Evolutionary conservation across 768 basidiomycete species (phyloP), one percentile per base, ranked within the genome.

Genomic region (Russula foetens): DNA sequence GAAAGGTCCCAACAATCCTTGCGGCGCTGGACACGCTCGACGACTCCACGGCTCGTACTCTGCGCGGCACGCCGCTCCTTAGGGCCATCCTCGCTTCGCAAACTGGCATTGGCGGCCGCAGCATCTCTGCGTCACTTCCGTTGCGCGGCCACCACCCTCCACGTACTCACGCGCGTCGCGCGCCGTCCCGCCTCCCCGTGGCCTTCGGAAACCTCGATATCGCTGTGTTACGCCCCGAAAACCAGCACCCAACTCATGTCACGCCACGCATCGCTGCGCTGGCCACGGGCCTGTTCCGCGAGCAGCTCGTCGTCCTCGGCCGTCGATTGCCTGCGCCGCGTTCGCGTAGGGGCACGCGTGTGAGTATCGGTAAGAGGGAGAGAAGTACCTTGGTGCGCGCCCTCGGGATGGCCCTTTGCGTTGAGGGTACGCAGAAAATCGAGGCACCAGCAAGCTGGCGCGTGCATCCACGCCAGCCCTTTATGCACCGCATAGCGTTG

Each of bases 231-330:
- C 80, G 75, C 24, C 69, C 76, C 0, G 81, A 82, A 63, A 77
- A 79, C 31, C 81, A 83, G 64, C 78, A 70, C 19, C 71, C 74
- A 5, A 88, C 86, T 0, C 80, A 81, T 49, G 85, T 90, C 8
- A 89, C 87, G 0, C 81, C 82, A 0, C 73, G 76, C 21, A 83
- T 90, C 46, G 77, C 76, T 6, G 66, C 71, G 9, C 70, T 89
- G 8, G 81, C 85, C 0, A 33, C 68, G 8, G 77, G 78, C 0
- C 75, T 80, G 0, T 83, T 88, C 53, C 75, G 74, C 24, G 87
- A 87, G 61, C 70, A 72, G 1, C 69, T 90, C 4, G 60, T 71
- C 7, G 79, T 88, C 1, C 70, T 88, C 8, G 88, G 81, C 4
- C 72, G 77, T 0, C 75, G 66, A 0, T 79, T 77, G 21, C 61